Percentiles rank a stretch among this genome's conserved stretches.
phyloP scores from a whole-genome alignment of 2,329 filamentous ascomycete species.

The Trichophyton mentagrophytes region DNA sequence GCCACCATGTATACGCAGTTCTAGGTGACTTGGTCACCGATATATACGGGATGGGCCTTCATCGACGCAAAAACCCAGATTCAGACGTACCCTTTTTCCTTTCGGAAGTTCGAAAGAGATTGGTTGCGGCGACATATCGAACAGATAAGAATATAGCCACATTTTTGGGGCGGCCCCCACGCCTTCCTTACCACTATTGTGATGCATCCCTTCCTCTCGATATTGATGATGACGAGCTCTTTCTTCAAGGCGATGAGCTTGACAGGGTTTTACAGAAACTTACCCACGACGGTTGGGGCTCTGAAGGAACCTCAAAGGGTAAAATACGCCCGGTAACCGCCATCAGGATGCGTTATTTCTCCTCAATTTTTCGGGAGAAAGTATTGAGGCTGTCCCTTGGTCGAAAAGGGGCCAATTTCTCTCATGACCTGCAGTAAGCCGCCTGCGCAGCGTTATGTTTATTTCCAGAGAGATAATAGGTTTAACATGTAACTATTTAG shows the following conservation, averaged over 20 bases:
- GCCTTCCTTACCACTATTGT: slow-evolving; percentile 21
- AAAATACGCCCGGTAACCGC: slow-evolving; percentile 13
- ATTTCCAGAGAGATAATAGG: background rate
- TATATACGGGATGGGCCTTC: slow-evolving; percentile 13
- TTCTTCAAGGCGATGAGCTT: slow-evolving; percentile 9
- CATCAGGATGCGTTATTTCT: slow-evolving; percentile 15
- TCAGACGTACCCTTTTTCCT: slow-evolving; percentile 18
- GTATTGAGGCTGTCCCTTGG: slow-evolving; percentile 17
- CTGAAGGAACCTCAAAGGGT: slow-evolving; percentile 6
- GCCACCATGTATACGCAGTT: slow-evolving; percentile 13
- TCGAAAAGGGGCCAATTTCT: slow-evolving; percentile 7
- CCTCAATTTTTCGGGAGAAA: slow-evolving; percentile 17
- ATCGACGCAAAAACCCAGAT: slow-evolving; percentile 9
- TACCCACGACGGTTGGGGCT: slow-evolving; percentile 16
- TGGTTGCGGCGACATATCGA: slow-evolving; percentile 18
- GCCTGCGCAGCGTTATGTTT: background rate
- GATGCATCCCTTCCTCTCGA: slow-evolving; percentile 19
- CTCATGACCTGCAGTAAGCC: slow-evolving; percentile 8
- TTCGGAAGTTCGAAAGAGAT: slow-evolving; percentile 17
- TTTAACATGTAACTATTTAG: slow-evolving; percentile 6
- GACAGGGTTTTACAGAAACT: slow-evolving; percentile 12
- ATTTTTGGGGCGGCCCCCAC: slow-evolving; percentile 21
- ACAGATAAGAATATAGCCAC: slow-evolving; percentile 21
- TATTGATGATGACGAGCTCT: slow-evolving; percentile 18
- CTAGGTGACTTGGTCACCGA: slow-evolving; percentile 15